phyloP scores from a whole-genome alignment of 768 basidiomycete species.

The Coprinopsis strossmayeri region DNA sequence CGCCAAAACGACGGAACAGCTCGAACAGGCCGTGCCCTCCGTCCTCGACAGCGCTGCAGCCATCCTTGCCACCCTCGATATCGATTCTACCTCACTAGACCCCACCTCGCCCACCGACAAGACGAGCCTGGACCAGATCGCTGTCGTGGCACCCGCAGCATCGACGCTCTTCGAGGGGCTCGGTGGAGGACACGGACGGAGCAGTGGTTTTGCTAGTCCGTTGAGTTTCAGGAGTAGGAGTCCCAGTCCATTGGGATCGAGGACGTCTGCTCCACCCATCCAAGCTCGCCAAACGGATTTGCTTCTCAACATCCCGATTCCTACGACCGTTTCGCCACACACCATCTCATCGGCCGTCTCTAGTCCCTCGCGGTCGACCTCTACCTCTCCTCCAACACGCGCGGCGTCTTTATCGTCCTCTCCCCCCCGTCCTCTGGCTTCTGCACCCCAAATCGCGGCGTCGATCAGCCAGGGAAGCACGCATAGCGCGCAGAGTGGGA shows the following conservation, averaged over 20 bases:
- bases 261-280: conserved; percentile 2
- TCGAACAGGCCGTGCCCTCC: conserved; percentile 78
- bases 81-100: background rate
- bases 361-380: conserved; percentile 5
- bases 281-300: conserved; percentile 21
- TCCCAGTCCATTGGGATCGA: conserved; percentile 49
- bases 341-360: conserved; percentile 9
- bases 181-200: conserved; percentile 15
- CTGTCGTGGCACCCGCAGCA: conserved; percentile 51
- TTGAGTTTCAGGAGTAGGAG: conserved; percentile 63
- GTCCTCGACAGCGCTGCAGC: conserved; percentile 82
- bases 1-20: conserved; percentile 62
- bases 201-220: conserved; percentile 60
- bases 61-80: conserved; percentile 43
- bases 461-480: conserved; percentile 43
- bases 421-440: background rate
- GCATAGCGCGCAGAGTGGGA: conserved; percentile 34
- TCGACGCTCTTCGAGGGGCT: conserved; percentile 11
- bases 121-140: conserved; percentile 50
- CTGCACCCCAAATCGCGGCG: conserved; percentile 19
- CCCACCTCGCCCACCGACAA: background rate
- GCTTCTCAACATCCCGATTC: conserved; percentile 40
- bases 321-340: conserved; percentile 3
- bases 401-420: background rate
- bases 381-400: conserved; percentile 3